These are phyloP conservation scores for Ascochyta lentis DNA, from an alignment of 2,329 filamentous ascomycete genomes.

Conservation along the genomic window DNA sequence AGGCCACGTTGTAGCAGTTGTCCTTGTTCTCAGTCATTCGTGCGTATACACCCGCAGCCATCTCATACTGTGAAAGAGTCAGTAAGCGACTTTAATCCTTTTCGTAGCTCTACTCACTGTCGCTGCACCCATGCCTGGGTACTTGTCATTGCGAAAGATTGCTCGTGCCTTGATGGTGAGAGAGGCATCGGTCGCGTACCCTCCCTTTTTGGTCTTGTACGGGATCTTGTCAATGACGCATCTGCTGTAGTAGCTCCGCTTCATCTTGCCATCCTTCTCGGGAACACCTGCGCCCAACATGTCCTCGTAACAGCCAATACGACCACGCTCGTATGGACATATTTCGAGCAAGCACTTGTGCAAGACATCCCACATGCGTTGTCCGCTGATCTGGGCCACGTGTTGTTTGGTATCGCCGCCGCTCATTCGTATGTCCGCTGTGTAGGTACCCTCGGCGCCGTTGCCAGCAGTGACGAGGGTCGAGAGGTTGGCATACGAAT, in stretches of 20 bases:
- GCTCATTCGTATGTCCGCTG: conserved; percentile 1
- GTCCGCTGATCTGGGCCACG: neutral
- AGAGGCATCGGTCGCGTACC: neutral
- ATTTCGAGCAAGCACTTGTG: neutral
- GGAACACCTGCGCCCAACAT: conserved; percentile 5
- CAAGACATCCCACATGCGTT: conserved; percentile 6
- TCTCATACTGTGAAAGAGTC: conserved; percentile 5
- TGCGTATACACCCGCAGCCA: conserved; percentile 8
- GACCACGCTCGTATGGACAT: conserved; percentile 4
- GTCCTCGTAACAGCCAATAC: neutral
- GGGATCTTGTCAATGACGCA: neutral
- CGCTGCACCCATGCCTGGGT: conserved; percentile 7
- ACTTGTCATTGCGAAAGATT: conserved; percentile 2
- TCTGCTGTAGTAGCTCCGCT: neutral
- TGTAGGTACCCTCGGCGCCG: neutral
- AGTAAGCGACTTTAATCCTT: too few species aligned
- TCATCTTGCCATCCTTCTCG: neutral
- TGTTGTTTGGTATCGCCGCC: neutral
- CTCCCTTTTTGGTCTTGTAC: neutral
- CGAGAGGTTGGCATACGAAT: neutral
- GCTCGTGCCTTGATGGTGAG: conserved; percentile 2
- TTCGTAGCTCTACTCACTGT: neutral
- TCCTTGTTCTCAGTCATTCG: neutral
- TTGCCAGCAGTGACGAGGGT: neutral
- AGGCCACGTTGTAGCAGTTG: conserved; percentile 16